phyloP scores from a whole-genome alignment of 371 early-diverging fungal species.

The Mucor plumbeus region DNA sequence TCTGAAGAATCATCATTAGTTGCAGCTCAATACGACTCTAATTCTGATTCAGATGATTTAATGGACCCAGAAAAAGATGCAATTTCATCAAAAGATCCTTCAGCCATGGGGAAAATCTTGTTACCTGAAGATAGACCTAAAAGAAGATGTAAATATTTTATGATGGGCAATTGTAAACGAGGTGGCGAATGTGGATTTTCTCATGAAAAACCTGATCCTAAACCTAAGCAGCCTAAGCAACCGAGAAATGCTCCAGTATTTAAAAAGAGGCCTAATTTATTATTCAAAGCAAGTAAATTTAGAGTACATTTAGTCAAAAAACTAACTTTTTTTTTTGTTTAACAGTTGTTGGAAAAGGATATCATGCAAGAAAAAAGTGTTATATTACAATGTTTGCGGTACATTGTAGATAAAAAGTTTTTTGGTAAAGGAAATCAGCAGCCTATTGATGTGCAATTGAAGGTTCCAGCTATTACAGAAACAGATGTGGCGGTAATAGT shows the following conservation, averaged over 20 bases:
- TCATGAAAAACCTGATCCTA: conserved; percentile 47
- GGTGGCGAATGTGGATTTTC: conserved; percentile 55
- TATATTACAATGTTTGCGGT: conserved; percentile 53
- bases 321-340: background rate
- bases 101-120: conserved; percentile 43
- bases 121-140: conserved; percentile 36
- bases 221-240: conserved; percentile 18
- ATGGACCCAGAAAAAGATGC: conserved; percentile 62
- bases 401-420: conserved; percentile 46
- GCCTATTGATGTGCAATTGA: background rate
- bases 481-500: background rate
- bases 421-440: conserved; percentile 21
- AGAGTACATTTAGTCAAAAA: too few relatives aligned
- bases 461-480: background rate
- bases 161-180: conserved; percentile 45
- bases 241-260: conserved; percentile 23
- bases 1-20: background rate
- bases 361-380: conserved; percentile 59
- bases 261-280: conserved; percentile 44
- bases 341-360: conserved; percentile 55
- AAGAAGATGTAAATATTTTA: conserved; percentile 55
- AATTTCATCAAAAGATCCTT: conserved; percentile 61
- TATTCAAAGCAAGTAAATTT: conserved; percentile 47
- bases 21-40: conserved; percentile 18
- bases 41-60: conserved; percentile 28